These are phyloP conservation scores for Meyerozyma elateridarum DNA, from an alignment of 1,139 yeast genomes.

Conservation along the genomic window DNA sequence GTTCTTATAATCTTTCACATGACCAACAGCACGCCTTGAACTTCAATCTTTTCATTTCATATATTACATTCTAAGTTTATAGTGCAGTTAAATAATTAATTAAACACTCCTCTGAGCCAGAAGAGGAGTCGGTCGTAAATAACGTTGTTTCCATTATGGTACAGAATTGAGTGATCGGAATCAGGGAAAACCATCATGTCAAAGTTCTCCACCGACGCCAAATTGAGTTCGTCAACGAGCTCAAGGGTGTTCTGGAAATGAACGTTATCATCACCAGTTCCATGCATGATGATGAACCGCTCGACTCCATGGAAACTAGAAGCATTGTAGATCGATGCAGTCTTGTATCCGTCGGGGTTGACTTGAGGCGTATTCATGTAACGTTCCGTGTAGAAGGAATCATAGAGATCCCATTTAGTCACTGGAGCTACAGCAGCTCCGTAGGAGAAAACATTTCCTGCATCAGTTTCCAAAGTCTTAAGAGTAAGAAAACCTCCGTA, in stretches of 20 bases:
- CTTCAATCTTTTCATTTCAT: background rate
- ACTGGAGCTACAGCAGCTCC: slow-evolving; percentile 82
- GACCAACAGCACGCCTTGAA: slow-evolving; percentile 1
- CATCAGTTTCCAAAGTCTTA: slow-evolving; percentile 66
- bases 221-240: slow-evolving; percentile 56
- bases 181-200: slow-evolving; percentile 77
- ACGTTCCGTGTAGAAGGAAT: slow-evolving; percentile 73
- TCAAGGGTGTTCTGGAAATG: slow-evolving; percentile 71
- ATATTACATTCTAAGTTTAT: too few species aligned
- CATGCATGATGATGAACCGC: slow-evolving; percentile 69
- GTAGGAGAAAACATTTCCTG: slow-evolving; percentile 53
- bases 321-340: slow-evolving; percentile 49
- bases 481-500: slow-evolving; percentile 77
- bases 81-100: too few species aligned
- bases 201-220: slow-evolving; percentile 59
- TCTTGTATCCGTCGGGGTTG: slow-evolving; percentile 52
- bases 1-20: too few species aligned
- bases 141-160: slow-evolving; percentile 64
- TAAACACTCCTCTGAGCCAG: slow-evolving; percentile 56
- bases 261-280: slow-evolving; percentile 80
- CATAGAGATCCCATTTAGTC: slow-evolving; percentile 72
- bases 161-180: slow-evolving; percentile 66
- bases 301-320: slow-evolving; percentile 44
- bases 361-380: slow-evolving; percentile 69
- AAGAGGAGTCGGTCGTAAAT: slow-evolving; percentile 60